Base-by-base conservation (phyloP, 139 green algal species). In the Coccomyxa sp. region DNA sequence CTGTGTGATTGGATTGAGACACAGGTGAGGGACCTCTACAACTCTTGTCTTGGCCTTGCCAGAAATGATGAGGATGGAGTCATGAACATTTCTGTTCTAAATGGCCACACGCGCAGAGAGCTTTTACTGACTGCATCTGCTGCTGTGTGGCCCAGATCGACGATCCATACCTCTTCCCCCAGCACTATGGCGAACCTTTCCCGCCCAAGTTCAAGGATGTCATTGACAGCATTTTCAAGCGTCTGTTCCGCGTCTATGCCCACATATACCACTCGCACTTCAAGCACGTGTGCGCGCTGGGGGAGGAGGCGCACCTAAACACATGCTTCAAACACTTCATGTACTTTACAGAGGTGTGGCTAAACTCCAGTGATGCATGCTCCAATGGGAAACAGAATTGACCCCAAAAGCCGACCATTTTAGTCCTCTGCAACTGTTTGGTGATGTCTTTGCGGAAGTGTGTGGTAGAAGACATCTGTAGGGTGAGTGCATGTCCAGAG, bases 301-400 rank as follows among this genome's bases (percentile, higher is more conserved):
- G 89, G 17, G 92, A 95, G 85, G 94, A 99, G 85, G 93, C 96
- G 1, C 97, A 99, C 90, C 88, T 99, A 30, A 99, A 99, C 92
- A 99, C 96, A 21, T 98, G 95, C 90, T 99, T 99, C 92, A 98
- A 98, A 84, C 96, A 99, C 90, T 99, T 99, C 88, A 97, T 99
- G 84, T 94, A 95, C 83, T 99, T 98, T 84, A 93, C 91, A 0
- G 81, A 90, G 85, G 94, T 96, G 30, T 17, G 82, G 23, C 45
- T 25, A 45, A 16, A 21, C 27, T 27, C 51, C 32, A 74, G 51
- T 58, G 13, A n/a, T 51, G 4, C 0, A 9, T 79, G 23, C 15
- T 21, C 45, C 31, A 51, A 21, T 81, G n/a, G 32, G 10, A 27
- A 45, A 14, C 31, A 31, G 13, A 58, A 31, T 60, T 31, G 23